These are phyloP conservation scores for Phialemonium atrogriseum DNA, from an alignment of 2,329 filamentous ascomycete species.

Conservation along the genomic window DNA sequence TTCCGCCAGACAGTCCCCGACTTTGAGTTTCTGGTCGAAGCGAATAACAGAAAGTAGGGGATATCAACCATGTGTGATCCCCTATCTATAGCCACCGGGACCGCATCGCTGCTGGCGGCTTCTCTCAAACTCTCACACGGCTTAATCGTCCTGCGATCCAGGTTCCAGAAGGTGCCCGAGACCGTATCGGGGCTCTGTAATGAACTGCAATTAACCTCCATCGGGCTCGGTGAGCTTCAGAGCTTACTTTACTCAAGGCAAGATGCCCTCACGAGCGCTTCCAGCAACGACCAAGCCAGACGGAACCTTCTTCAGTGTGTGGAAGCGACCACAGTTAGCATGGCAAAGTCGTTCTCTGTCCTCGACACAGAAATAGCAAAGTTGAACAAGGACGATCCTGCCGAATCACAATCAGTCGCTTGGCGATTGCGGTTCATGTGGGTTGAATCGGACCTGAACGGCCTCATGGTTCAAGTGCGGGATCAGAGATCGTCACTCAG, in stretches of 20 bases:
- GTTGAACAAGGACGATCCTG: not conserved
- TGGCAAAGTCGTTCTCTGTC: constrained; percentile 1
- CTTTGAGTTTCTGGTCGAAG: too few species aligned
- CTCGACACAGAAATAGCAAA: constrained; percentile 1
- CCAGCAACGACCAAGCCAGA: not conserved
- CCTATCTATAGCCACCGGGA: not conserved
- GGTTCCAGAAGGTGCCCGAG: constrained; percentile 1
- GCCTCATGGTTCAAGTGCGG: constrained; percentile 1
- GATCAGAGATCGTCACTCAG: constrained; percentile 2
- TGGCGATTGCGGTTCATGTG: constrained; percentile 3
- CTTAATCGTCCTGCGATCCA: not conserved
- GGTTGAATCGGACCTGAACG: constrained; percentile 1
- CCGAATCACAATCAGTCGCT: not conserved
- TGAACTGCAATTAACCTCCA: constrained; percentile 1
- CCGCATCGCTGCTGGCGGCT: constrained; percentile 1
- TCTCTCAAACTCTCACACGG: not conserved
- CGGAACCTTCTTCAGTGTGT: constrained; percentile 1
- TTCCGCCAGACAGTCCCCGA: too few species aligned
- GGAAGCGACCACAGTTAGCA: not conserved
- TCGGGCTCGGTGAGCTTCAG: constrained; percentile 1
- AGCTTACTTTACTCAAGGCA: constrained; percentile 1
- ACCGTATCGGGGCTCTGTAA: not conserved
- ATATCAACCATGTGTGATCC: not conserved
- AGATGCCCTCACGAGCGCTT: not conserved
- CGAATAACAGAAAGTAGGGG: not conserved